Percentiles rank a stretch among this genome's conserved stretches.
Conservation (phyloP, 2,329 filamentous ascomycete species). For the Aureobasidium lini region DNA sequence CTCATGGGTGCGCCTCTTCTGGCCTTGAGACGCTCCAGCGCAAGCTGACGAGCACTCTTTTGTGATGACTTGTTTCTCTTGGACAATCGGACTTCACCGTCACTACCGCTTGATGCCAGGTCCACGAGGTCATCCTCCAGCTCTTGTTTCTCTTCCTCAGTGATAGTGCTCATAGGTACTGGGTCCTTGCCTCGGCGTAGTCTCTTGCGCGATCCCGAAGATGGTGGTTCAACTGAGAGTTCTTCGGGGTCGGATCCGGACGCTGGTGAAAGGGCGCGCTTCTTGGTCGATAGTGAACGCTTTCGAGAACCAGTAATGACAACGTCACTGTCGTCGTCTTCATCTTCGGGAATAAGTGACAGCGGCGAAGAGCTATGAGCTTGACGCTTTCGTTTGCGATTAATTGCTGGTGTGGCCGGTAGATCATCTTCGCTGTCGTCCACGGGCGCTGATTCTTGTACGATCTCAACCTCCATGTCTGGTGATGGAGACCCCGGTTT, state of each 20-base stretch:
- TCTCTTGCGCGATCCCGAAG: slow-evolving; percentile 7
- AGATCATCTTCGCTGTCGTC: slow-evolving; percentile 26
- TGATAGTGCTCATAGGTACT: slow-evolving; percentile 15
- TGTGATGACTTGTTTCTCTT: slow-evolving; percentile 23
- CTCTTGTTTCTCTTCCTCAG: slow-evolving; percentile 28
- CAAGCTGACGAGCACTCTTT: slow-evolving; percentile 33
- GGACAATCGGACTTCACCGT: slow-evolving; percentile 19
- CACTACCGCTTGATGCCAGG: slow-evolving; percentile 27
- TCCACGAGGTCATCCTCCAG: slow-evolving; percentile 41
- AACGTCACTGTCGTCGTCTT: slow-evolving; percentile 20
- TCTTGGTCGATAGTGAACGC: slow-evolving; percentile 2
- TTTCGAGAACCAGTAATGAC: slow-evolving; percentile 21
- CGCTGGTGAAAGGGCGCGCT: background rate
- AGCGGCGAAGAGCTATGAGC: background rate
- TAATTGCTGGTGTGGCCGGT: slow-evolving; percentile 11
- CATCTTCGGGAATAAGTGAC: slow-evolving; percentile 13
- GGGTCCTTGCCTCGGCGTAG: background rate
- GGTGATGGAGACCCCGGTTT: background rate
- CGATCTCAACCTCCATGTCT: background rate
- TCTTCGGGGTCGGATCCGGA: background rate
- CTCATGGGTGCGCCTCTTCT: slow-evolving; percentile 29
- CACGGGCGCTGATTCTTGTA: background rate
- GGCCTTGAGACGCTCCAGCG: slow-evolving; percentile 38
- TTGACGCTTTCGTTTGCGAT: slow-evolving; percentile 15
- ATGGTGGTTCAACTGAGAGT: background rate